A percentile compares a stretch with the other conserved stretches of the same genome.
Conservation (phyloP, 768 basidiomycete species). For the Boletus edulis region DNA sequence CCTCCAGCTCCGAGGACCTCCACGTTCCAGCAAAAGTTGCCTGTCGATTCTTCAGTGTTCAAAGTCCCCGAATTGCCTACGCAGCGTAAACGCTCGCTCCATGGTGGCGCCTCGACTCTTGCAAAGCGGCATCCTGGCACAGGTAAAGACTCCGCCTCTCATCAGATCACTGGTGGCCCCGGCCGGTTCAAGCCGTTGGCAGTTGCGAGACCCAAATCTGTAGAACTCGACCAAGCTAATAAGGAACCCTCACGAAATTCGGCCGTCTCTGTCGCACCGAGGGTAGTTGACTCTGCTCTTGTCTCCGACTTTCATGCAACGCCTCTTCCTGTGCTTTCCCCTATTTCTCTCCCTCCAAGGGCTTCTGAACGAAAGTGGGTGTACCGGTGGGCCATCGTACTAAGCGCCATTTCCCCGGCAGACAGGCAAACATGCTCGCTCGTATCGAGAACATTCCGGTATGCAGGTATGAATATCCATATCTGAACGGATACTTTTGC, state of each 20-base stretch:
- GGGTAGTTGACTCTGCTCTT: not conserved
- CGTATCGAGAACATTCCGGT: constrained; percentile 61
- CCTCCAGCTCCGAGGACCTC: not conserved
- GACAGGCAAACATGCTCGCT: constrained; percentile 47
- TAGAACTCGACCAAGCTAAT: not conserved
- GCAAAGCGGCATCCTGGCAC: not conserved
- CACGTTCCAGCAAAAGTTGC: not conserved
- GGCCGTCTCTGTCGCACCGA: not conserved
- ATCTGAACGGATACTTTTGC: not conserved
- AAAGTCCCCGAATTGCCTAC: constrained; percentile 7
- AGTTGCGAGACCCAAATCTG: not conserved
- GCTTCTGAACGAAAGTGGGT: constrained; percentile 58
- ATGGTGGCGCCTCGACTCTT: not conserved
- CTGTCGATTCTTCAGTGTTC: not conserved
- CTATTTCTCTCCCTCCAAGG: constrained; percentile 56
- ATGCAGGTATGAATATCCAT: constrained; percentile 46
- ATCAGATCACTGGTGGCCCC: not conserved
- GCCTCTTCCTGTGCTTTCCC: constrained; percentile 28
- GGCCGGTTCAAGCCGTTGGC: constrained; percentile 19
- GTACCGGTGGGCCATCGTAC: constrained; percentile 47
- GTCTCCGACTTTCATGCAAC: not conserved
- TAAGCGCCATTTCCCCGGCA: constrained; percentile 44
- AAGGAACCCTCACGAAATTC: not conserved
- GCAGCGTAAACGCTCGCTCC: not conserved
- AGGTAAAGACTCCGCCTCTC: not conserved